These are phyloP conservation scores for Aspergillus udagawae DNA, from an alignment of 2,329 filamentous ascomycete species.

Conservation along the genomic window DNA sequence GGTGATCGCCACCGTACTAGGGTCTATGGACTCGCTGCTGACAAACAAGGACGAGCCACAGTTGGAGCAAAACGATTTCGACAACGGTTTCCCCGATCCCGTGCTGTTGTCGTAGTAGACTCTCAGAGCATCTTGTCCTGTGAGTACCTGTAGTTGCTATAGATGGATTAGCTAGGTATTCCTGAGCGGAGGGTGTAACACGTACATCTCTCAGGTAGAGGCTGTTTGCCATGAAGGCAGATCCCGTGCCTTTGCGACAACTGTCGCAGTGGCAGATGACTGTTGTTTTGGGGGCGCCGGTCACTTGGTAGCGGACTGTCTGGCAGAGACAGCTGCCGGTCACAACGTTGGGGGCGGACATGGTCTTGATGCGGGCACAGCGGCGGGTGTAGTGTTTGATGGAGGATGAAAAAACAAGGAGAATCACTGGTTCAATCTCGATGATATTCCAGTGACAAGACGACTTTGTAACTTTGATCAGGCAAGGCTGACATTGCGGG, in stretches of 20 bases:
- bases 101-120: constrained; percentile 12
- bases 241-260: constrained; percentile 21
- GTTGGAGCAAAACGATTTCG: constrained; percentile 16
- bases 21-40: neutral
- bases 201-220: constrained; percentile 12
- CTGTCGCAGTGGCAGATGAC: constrained; percentile 21
- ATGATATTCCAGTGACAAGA: too few species aligned
- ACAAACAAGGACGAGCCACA: constrained; percentile 16
- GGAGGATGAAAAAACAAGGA: too few species aligned
- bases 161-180: neutral
- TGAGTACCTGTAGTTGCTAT: constrained; percentile 10
- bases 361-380: neutral
- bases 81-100: constrained; percentile 5
- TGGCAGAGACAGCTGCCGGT: constrained; percentile 21
- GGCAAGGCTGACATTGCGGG: too few species aligned
- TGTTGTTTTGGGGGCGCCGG: constrained; percentile 8
- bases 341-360: neutral
- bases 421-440: too few species aligned
- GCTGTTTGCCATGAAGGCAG: constrained; percentile 19
- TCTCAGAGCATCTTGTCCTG: constrained; percentile 10
- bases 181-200: neutral
- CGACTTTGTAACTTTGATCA: too few species aligned
- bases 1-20: constrained; percentile 2
- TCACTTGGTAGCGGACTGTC: constrained; percentile 15
- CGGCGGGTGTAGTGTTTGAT: too few species aligned